Conservation (phyloP, 2,329 filamentous ascomycete genomes). For the Talaromyces funiculosus region DNA sequence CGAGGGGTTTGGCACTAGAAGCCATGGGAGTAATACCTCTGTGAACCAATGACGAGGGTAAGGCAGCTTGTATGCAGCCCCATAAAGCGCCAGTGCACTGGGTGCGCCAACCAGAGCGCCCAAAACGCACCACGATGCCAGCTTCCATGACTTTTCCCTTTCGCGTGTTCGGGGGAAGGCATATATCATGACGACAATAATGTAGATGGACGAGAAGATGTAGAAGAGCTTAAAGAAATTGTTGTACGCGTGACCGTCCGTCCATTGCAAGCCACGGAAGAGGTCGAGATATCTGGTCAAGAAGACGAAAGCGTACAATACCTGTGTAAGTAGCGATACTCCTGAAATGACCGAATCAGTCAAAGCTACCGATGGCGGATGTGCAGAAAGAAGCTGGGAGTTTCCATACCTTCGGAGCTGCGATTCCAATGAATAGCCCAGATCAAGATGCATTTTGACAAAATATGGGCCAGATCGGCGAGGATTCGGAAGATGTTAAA, state of each 20-base stretch:
- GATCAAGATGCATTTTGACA: conserved; percentile 85
- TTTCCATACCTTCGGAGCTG: conserved; percentile 67
- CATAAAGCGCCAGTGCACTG: conserved; percentile 53
- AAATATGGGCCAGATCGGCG: conserved; percentile 76
- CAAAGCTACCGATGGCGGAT: not conserved
- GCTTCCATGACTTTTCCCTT: conserved; percentile 86
- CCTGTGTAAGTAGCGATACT: conserved; percentile 82
- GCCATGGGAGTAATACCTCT: conserved; percentile 27
- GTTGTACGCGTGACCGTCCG: conserved; percentile 54
- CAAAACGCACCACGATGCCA: conserved; percentile 64
- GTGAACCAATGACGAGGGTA: conserved; percentile 30
- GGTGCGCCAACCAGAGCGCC: conserved; percentile 65
- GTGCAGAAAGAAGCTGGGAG: not conserved
- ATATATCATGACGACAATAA: conserved; percentile 80
- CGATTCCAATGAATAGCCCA: conserved; percentile 82
- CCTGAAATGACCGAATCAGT: conserved; percentile 44
- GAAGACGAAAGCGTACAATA: conserved; percentile 82
- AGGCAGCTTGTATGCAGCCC: conserved; percentile 56
- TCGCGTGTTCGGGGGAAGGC: conserved; percentile 83
- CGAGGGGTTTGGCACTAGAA: not conserved
- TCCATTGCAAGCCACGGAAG: conserved; percentile 45
- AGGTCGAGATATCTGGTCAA: conserved; percentile 80
- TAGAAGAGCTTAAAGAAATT: conserved; percentile 85
- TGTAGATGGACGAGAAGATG: conserved; percentile 76
- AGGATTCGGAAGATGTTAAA: conserved; percentile 61